phyloP scores from a whole-genome alignment of 805 yeast genomes.

The Suhomyces pyralidae region DNA sequence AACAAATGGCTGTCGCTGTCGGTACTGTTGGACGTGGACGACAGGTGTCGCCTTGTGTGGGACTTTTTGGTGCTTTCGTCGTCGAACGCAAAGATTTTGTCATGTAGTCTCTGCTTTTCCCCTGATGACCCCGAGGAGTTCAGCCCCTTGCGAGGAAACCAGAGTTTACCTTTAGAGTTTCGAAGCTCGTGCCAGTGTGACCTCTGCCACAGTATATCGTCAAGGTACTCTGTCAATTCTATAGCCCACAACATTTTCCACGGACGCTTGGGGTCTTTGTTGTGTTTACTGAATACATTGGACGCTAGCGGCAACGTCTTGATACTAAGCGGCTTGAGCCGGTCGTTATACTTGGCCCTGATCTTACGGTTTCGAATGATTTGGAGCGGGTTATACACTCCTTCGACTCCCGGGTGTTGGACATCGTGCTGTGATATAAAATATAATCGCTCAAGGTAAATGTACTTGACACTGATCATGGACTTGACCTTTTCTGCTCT shows the following conservation, averaged over 20 bases:
- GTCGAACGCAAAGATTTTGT: constrained; percentile 26
- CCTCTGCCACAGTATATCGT: constrained; percentile 59
- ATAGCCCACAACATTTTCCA: constrained; percentile 62
- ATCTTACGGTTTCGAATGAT: constrained; percentile 69
- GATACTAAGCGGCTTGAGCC: constrained; percentile 42
- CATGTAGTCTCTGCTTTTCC: constrained; percentile 24
- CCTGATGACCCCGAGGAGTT: constrained; percentile 4
- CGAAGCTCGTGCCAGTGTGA: constrained; percentile 52
- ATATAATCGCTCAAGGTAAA: constrained; percentile 42
- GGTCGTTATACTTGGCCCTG: constrained; percentile 49
- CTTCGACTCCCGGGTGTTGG: constrained; percentile 54
- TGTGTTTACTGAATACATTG: constrained; percentile 52
- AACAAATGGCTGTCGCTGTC: constrained; percentile 9
- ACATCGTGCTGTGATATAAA: constrained; percentile 12
- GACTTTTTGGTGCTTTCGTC: background rate
- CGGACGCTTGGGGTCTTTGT: constrained; percentile 25
- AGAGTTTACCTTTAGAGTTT: constrained; percentile 43
- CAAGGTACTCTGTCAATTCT: constrained; percentile 54
- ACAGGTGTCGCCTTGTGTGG: constrained; percentile 5
- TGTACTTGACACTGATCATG: constrained; percentile 49
- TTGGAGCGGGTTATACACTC: constrained; percentile 78
- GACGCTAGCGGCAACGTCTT: constrained; percentile 62
- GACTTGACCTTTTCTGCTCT: constrained; percentile 51
- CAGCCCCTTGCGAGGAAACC: constrained; percentile 42
- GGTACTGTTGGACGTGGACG: constrained; percentile 8